A percentile compares a stretch with the other conserved stretches of the same genome.
Evolutionary conservation across 2,329 filamentous ascomycete species (phyloP).

Genomic region (Ophiosphaerella narmari): DNA sequence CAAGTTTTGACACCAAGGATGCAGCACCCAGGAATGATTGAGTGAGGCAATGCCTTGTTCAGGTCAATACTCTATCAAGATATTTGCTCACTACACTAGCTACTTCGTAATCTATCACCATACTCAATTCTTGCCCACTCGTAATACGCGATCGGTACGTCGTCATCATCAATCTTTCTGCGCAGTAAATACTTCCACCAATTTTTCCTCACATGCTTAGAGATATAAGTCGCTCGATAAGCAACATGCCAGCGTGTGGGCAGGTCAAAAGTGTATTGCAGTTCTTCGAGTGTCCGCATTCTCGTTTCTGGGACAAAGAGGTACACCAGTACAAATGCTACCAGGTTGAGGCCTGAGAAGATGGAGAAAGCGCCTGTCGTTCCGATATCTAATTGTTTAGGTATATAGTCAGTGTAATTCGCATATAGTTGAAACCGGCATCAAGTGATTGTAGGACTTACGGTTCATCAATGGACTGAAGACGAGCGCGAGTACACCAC

Average conservation of each 20-base stretch:
- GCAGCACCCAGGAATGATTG: not conserved
- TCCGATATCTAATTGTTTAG: constrained; percentile 18
- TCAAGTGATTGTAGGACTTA: not conserved
- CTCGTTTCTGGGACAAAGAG: constrained; percentile 35
- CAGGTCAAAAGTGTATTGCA: constrained; percentile 30
- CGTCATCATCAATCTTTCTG: constrained; percentile 10
- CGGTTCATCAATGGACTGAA: constrained; percentile 42
- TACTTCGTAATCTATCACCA: too few species aligned
- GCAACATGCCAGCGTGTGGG: constrained; percentile 23
- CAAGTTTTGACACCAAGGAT: not conserved
- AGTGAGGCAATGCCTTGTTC: not conserved
- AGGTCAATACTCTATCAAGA: too few species aligned
- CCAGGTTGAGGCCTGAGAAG: constrained; percentile 38
- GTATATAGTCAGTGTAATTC: too few species aligned
- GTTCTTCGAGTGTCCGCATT: constrained; percentile 27
- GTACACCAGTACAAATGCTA: constrained; percentile 34
- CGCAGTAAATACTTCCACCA: constrained; percentile 22
- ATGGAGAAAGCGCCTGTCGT: constrained; percentile 42
- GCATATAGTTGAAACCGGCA: too few species aligned
- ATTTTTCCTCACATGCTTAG: constrained; percentile 16
- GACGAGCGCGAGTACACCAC: constrained; percentile 43
- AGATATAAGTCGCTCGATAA: constrained; percentile 19
- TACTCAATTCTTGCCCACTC: constrained; percentile 18
- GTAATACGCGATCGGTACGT: constrained; percentile 22
- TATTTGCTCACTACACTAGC: too few species aligned